Evolutionary conservation across 2,329 filamentous ascomycete species (phyloP).

Genomic region (Monilinia vaccinii-corymbosi): DNA sequence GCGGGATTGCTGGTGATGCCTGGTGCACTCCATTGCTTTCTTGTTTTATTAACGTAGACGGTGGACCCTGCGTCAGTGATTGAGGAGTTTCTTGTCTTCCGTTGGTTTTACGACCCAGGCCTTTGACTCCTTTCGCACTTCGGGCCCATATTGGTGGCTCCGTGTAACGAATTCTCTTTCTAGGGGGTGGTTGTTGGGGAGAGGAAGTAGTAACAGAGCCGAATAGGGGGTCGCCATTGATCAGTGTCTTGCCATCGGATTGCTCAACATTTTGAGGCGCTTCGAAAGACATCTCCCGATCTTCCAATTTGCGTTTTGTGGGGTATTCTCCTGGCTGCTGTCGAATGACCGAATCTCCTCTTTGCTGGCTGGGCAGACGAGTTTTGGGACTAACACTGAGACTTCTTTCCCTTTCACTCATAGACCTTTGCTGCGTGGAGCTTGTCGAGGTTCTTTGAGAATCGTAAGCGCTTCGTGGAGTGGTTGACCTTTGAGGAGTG

Average conservation of each 20-base stretch:
- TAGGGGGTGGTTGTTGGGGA: constrained; percentile 34
- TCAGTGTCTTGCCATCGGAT: constrained; percentile 13
- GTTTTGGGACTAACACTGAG: constrained; percentile 75
- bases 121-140: constrained; percentile 18
- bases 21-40: constrained; percentile 25
- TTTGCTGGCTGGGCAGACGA: constrained; percentile 35
- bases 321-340: constrained; percentile 18
- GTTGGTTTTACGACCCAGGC: constrained; percentile 18
- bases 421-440: constrained; percentile 36
- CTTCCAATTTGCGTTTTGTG: constrained; percentile 26
- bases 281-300: constrained; percentile 19
- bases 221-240: constrained; percentile 20
- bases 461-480: constrained; percentile 37
- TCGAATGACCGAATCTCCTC: constrained; percentile 12
- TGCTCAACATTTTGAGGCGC: constrained; percentile 14
- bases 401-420: constrained; percentile 58
- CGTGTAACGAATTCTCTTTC: constrained; percentile 41
- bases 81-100: constrained; percentile 15
- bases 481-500: too few species aligned
- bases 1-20: constrained; percentile 10
- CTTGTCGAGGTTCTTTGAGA: constrained; percentile 37
- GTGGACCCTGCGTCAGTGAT: constrained; percentile 9
- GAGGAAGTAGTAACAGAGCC: constrained; percentile 15
- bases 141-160: constrained; percentile 42
- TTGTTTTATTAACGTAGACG: constrained; percentile 15